Evolutionary conservation across 2,329 filamentous ascomycete genomes (phyloP), one percentile per base, ranked within the genome.

Genomic region (Colletotrichum godetiae): DNA sequence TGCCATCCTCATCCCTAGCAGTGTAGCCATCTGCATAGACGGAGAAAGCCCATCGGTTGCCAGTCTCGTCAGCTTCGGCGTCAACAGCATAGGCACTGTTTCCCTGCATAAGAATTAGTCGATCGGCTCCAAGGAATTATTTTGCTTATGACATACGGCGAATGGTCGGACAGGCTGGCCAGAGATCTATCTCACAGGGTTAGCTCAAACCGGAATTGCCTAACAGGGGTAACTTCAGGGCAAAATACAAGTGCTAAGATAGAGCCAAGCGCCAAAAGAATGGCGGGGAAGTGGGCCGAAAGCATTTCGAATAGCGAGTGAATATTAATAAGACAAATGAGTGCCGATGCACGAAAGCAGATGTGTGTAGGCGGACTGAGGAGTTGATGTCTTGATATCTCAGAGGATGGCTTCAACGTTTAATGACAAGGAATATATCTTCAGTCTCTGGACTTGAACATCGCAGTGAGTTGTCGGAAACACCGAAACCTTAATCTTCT

Each of bases 11-110:
- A 4, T 68, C 13, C 29, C 6, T 6, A 13, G 13, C 11, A 7
- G 27, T 24, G 60, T 57, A 68, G 5, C 67, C 67, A 6, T 68
- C 59, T 2, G 52, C 19, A 8, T n/a, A 68, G 27, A 68, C 22
- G 2, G 19, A 13, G 60, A 68, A 65, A 1, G 19, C 24, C 67
- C 67, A 68, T 65, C 49, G n/a, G n/a, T 22, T 13, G 1, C 35
- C 49, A 8, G 27, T 42, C 10, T 8, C 15, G 13, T 68, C 31
- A 1, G 5, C 3, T 4, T 68, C 27, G 10, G 15, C n/a, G 0
- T 57, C 49, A 3, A 68, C 35, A 3, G 67, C 8, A n/a, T 68
- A 68, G 11, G 59, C 49, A 1, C 29, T 2, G 27, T 65, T 57
- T n/a, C 49, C 60, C 67, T 68, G 8, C 5, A 37, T 2, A 10